These are phyloP conservation scores for Boletus speciosus DNA, from an alignment of 768 basidiomycete genomes.

Conservation along the genomic window DNA sequence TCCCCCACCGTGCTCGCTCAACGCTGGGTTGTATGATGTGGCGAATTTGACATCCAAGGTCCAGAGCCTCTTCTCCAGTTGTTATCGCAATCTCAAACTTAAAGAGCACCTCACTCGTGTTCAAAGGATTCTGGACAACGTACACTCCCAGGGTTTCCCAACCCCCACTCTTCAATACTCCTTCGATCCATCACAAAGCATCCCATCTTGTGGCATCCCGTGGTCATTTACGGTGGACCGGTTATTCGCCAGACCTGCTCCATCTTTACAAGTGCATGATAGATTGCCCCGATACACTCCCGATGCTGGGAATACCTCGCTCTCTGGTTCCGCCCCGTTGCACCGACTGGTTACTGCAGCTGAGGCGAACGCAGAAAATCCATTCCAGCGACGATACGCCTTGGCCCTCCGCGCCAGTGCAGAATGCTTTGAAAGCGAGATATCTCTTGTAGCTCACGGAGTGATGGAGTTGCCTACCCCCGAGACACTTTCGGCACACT, in stretches of 20 bases:
- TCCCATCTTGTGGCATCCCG: not conserved
- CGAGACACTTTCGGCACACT: slow-evolving; percentile 4
- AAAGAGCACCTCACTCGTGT: not conserved
- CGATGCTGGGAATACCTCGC: not conserved
- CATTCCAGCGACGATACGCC: slow-evolving; percentile 9
- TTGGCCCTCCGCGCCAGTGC: slow-evolving; percentile 10
- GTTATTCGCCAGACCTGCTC: slow-evolving; percentile 7
- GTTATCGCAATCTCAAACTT: not conserved
- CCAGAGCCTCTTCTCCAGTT: slow-evolving; percentile 6
- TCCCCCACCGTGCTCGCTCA: slow-evolving; percentile 4
- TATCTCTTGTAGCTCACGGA: not conserved
- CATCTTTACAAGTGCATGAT: not conserved
- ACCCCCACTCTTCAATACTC: not conserved
- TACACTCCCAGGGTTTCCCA: not conserved
- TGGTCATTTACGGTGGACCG: not conserved
- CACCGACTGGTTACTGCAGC: slow-evolving; percentile 4
- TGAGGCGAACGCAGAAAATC: slow-evolving; percentile 4
- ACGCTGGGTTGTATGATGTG: not conserved
- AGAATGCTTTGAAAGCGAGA: slow-evolving; percentile 6
- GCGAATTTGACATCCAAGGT: not conserved
- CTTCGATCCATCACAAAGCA: not conserved
- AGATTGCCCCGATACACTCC: not conserved
- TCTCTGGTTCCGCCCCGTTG: not conserved
- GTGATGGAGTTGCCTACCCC: not conserved
- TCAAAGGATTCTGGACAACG: slow-evolving; percentile 2